Base-by-base conservation (phyloP, 1,284 basidiomycete genomes). In the Trametes pubescens region DNA sequence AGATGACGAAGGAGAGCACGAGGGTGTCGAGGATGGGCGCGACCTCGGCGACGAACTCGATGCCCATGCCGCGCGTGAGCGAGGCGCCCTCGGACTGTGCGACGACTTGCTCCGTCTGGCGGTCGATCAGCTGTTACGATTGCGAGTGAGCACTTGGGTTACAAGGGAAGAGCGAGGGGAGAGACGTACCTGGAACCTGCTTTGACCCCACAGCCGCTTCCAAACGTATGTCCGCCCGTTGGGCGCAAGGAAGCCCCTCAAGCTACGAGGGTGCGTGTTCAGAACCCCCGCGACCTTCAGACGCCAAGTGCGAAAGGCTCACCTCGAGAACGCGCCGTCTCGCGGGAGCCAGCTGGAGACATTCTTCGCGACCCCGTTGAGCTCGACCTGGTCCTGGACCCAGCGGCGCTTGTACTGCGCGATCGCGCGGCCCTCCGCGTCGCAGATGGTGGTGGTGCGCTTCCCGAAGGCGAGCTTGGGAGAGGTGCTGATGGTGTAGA, bases 1-100 rank as follows among this genome's bases (percentile, higher is more conserved):
- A 37, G n/a, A 60, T 29, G 34, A 51, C 34, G 51, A 60, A 60
- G 18, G 59, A 47, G 34, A 60, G 51, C 4, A 60, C 21, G 24
- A 59, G 14, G 1, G 37, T 38, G 49, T 59, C 57, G 18, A 59
- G 32, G n/a, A 52, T 52, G 26, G 49, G 29, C 11, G 21, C 57
- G 13, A 22, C 49, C 29, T 32, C 57, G 18, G 24, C 34, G 21
- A n/a, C 29, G 26, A 59, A 29, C 10, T 44, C 51, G 5, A 59
- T 43, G 40, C 29, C 40, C 57, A 59, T 34, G 11, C 44, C 11
- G 29, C 51, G 16, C 51, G 38, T 35, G 4, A 7, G 10, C 0
- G 38, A 13, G 21, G 57, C n/a, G 29, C 49, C 32, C n/a, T 52
- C 22, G 26, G 49, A n/a, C 21, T 53, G 22, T 8, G 57, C 57